A percentile compares a stretch with the other conserved stretches of the same genome.
Evolutionary conservation across 2,329 filamentous ascomycete species (phyloP).

Genomic region (Hymenoscyphus fraxineus): DNA sequence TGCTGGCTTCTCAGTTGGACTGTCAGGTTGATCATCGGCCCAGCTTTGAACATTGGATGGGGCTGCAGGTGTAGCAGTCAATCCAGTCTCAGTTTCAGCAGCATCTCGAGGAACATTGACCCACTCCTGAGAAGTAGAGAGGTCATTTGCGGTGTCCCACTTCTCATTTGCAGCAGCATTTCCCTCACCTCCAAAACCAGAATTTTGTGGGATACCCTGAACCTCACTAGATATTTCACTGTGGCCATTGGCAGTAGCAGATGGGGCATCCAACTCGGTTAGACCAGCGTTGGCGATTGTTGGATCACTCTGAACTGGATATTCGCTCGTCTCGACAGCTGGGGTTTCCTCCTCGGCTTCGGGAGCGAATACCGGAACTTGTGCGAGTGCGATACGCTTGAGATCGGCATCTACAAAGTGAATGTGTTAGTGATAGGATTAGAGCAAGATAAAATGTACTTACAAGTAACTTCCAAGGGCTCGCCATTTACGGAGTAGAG

Average conservation of each 20-base stretch:
- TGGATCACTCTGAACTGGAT: slow-evolving; percentile 53
- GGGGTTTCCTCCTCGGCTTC: slow-evolving; percentile 34
- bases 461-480: slow-evolving; percentile 68
- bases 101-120: slow-evolving; percentile 68
- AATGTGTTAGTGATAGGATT: slow-evolving; percentile 17
- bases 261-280: slow-evolving; percentile 59
- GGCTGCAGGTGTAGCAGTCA: slow-evolving; percentile 51
- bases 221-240: slow-evolving; percentile 36
- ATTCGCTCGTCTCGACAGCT: slow-evolving; percentile 36
- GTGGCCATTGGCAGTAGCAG: slow-evolving; percentile 42
- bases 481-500: slow-evolving; percentile 64
- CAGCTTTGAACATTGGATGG: slow-evolving; percentile 65
- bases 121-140: slow-evolving; percentile 36
- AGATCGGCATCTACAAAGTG: slow-evolving; percentile 52
- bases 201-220: slow-evolving; percentile 45
- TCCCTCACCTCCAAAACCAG: slow-evolving; percentile 45
- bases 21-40: slow-evolving; percentile 74
- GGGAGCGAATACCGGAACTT: slow-evolving; percentile 41
- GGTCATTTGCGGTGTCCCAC: slow-evolving; percentile 51
- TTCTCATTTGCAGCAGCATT: slow-evolving; percentile 62
- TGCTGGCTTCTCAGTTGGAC: slow-evolving; percentile 36
- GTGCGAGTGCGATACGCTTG: slow-evolving; percentile 52
- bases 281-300: slow-evolving; percentile 64
- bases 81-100: slow-evolving; percentile 67
- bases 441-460: slow-evolving; percentile 31